Base-by-base conservation (phyloP, 225 moss, liverwort and hornwort genomes). In the Polytrichum formosum region DNA sequence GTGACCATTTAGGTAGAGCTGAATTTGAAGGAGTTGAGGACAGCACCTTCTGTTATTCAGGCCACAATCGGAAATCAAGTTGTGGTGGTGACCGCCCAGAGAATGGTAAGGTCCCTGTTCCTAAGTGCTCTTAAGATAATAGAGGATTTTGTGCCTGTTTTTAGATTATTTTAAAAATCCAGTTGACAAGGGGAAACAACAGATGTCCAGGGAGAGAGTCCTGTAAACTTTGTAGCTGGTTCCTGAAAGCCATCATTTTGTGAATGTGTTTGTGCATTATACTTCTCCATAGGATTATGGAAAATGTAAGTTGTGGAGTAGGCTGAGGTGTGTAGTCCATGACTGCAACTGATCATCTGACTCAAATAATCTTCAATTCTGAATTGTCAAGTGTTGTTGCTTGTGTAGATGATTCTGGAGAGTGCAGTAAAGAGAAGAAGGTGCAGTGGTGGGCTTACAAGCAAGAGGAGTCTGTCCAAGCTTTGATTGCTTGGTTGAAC, bases 401-500 rank as follows among this genome's bases (percentile, higher is more conserved):
- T 54, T 70, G 66, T 83, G 60, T 72, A 76, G 75, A 75, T 72
- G 28, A 55, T 69, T 74, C 69, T 73, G 65, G 26, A 61, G 63
- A 72, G 75, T 70, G 31, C 25, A 58, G 6, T 62, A 78, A 55
- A 59, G 74, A 73, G 78, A 67, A 72, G 55, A 79, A 67, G 72
- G 61, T 72, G 66, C 76, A 68, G 29, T 99, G 98, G 98, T 90
- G 74, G 80, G 64, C 77, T 7, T 99, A 94, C 68, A 81, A 74
- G 20, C 77, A 37, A 29, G 83, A 83, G 63, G 74, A 76, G 28
- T 75, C 78, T 53, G 67, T 99, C 8, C 91, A 91, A 78, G 86
- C 87, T 65, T 79, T 99, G 63, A 68, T 93, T 76, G 80, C 82
- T 63, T 92, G 98, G 91, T 75, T 99, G 79, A 84, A 75, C 73